Percentiles rank a stretch among this genome's conserved stretches.
Evolutionary conservation across 306 rosid genomes (phyloP).

Genomic region (Canavalia ensiformis): DNA sequence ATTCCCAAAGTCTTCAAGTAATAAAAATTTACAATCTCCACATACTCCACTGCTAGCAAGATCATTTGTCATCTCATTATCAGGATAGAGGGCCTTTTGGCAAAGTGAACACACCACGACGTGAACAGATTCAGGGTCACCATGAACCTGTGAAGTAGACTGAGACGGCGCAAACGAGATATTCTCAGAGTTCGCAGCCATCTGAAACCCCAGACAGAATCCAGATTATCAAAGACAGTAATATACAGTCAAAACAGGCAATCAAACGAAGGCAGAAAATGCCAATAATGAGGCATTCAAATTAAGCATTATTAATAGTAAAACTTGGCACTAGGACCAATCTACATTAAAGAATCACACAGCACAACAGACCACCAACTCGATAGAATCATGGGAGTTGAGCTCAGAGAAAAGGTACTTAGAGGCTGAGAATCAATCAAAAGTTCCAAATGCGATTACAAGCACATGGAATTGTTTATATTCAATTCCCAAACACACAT

Average conservation of each 20-base stretch:
- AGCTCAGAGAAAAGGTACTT: not conserved
- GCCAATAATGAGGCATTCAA: constrained; percentile 10
- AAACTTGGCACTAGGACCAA: constrained; percentile 21
- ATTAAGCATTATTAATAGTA: not conserved
- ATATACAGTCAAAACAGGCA: constrained; percentile 25
- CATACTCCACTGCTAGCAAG: constrained; percentile 60
- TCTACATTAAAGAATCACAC: constrained; percentile 26
- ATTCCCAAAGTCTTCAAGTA: constrained; percentile 74
- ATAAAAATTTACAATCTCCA: constrained; percentile 90
- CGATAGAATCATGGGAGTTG: constrained; percentile 5
- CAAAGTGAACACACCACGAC: constrained; percentile 70
- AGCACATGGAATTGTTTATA: not conserved
- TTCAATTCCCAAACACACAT: not conserved
- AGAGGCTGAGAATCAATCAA: constrained; percentile 23
- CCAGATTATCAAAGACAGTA: constrained; percentile 35
- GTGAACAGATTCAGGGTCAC: constrained; percentile 47
- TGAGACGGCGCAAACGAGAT: constrained; percentile 48
- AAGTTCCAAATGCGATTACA: constrained; percentile 31
- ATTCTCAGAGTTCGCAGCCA: constrained; percentile 62
- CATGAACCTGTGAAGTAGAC: constrained; percentile 44
- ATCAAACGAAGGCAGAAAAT: not conserved
- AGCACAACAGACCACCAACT: constrained; percentile 24
- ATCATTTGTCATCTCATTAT: constrained; percentile 60
- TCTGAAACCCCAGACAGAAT: constrained; percentile 61
- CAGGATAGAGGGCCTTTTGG: constrained; percentile 62